Base-by-base conservation (phyloP, 768 basidiomycete genomes). In the Russula virescens region DNA sequence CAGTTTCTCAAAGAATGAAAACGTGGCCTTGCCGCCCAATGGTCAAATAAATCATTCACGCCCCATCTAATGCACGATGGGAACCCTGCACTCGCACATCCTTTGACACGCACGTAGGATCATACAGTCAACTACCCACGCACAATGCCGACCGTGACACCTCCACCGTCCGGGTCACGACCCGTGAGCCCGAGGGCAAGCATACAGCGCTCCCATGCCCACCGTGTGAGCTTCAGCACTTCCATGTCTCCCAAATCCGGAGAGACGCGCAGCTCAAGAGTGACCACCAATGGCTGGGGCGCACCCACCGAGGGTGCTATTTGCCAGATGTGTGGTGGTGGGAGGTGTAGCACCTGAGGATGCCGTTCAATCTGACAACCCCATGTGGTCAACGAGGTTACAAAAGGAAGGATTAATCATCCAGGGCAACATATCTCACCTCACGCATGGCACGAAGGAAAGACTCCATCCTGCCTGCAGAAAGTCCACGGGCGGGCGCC, bases 241-340 rank as follows among this genome's bases (percentile, higher is more conserved):
- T 89, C 89, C 26, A 79, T 80, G 72, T 94, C 92, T 8, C 78
- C 78, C 46, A 91, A 70, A 61, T 87, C 85, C 42, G 78, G 72
- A 42, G 78, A 74, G 16, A 96, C 88, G 69, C 92, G 91, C 48
- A 91, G 74, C 70, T 92, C 87, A 26, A 95, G 76, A 34, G 93
- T 91, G 34, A 91, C 84, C 16, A 96, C 80, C 62, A 92, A 77
- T n/a, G 72, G 77, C 71, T 62, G 69, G 21, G 69, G 55, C 7
- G 47, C 58, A 4, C 61, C 58, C 40, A 54, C 69, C 53, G 58
- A 72, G 51, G 71, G 72, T 35, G 83, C 80, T 47, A 95, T 82
- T 69, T 94, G 91, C 91, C 91, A 95, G 58, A 95, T 85, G 65
- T 93, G 91, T 1, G 91, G 92, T 13, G 89, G 85, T 1, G 89